Percentiles rank a stretch among this genome's conserved stretches.
phyloP scores from a whole-genome alignment of 2,329 filamentous ascomycete species.

The Stachybotrys chlorohalonatus region DNA sequence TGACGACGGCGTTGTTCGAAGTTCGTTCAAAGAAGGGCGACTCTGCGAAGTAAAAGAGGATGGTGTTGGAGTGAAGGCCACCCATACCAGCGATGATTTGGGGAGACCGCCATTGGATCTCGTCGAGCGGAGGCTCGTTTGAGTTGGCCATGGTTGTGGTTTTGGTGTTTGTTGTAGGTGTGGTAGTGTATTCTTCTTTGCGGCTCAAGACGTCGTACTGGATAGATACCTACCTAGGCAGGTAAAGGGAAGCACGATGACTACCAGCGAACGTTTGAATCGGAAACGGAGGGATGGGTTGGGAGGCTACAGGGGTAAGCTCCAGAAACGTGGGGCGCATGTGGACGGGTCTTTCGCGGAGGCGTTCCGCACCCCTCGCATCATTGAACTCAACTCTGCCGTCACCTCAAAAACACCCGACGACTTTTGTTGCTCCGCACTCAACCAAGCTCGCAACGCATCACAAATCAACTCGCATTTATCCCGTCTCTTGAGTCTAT shows the following conservation, averaged over 20 bases:
- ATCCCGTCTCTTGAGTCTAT: neutral
- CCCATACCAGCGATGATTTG: conserved; percentile 38
- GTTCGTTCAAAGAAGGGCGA: conserved; percentile 61
- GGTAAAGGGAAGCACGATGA: too few relatives aligned
- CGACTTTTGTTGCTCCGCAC: too few relatives aligned
- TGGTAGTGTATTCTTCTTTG: neutral
- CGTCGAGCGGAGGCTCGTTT: conserved; percentile 49
- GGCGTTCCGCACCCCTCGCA: conserved; percentile 5
- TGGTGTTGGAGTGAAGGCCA: conserved; percentile 54
- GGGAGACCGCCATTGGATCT: conserved; percentile 57
- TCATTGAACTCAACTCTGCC: neutral
- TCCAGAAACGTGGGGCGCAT: conserved; percentile 7
- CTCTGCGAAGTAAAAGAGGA: conserved; percentile 59
- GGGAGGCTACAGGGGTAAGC: conserved; percentile 3
- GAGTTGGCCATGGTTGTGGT: conserved; percentile 29
- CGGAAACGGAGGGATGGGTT: neutral
- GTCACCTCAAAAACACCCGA: neutral
- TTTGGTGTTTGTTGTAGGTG: too few relatives aligned
- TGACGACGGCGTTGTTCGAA: conserved; percentile 58
- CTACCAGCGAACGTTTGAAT: neutral
- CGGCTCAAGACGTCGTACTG: neutral
- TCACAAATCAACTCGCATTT: neutral
- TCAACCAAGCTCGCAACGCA: neutral
- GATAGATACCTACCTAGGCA: neutral
- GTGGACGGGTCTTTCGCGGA: conserved; percentile 2